These are phyloP conservation scores for Silene vulgaris DNA, from an alignment of 179 eudicot species.

Conservation along the genomic window DNA sequence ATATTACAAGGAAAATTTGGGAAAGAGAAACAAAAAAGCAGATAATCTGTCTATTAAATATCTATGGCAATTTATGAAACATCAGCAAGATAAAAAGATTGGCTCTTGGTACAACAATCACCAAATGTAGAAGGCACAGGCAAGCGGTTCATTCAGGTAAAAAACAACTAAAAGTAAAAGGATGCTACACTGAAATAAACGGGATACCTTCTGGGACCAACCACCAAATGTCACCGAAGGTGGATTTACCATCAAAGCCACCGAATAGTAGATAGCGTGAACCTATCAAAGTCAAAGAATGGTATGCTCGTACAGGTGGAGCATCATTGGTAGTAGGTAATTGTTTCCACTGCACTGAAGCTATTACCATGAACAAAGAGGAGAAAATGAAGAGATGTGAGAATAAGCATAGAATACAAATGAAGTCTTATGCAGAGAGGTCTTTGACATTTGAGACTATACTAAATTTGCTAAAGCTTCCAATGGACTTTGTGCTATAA, in stretches of 20 bases:
- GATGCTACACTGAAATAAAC: constrained; percentile 13
- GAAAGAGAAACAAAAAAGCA: neutral
- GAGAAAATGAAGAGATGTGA: neutral
- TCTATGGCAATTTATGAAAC: neutral
- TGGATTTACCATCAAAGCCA: constrained; percentile 94
- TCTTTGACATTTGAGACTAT: neutral
- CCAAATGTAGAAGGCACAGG: no score
- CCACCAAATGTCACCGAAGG: constrained; percentile 98
- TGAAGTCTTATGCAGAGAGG: neutral
- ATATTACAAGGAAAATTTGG: neutral
- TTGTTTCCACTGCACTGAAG: constrained; percentile 89
- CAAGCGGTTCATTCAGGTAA: no score
- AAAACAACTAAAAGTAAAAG: neutral
- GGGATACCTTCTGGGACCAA: constrained; percentile 91
- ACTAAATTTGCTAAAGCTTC: neutral
- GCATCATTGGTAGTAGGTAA: constrained; percentile 67
- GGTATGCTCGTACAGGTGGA: constrained; percentile 90
- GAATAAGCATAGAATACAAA: neutral
- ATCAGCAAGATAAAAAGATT: neutral
- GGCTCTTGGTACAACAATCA: neutral
- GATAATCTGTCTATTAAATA: neutral
- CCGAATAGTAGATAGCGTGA: constrained; percentile 81
- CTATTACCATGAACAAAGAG: constrained; percentile 30
- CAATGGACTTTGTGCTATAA: neutral
- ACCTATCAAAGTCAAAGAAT: constrained; percentile 66